Base-by-base conservation (phyloP, 495 filamentous ascomycete genomes). In the Astrothelium subdiscretum region DNA sequence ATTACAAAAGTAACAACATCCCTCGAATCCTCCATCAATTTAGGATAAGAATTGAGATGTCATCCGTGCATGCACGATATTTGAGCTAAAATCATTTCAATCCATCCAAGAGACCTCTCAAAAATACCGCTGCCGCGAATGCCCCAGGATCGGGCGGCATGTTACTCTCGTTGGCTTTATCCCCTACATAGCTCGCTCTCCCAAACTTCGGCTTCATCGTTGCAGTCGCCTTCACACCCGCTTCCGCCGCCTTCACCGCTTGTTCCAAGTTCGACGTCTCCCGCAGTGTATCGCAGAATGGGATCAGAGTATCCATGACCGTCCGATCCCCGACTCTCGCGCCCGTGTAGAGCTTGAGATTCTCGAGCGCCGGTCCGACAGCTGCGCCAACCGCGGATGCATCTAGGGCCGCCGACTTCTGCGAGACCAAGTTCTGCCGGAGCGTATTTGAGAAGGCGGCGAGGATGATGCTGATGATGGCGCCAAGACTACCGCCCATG, bases 401-500 rank as follows among this genome's bases (percentile, higher is more conserved):
- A 15, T 29, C 48, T 8, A 8, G 20, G 12, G 5, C 15, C 29
- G 48, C 20, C 22, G n/a, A 54, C 6, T 4, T 27, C 2, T 26
- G 5, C 3, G 48, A 29, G 2, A 8, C 0, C 6, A 54, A 8
- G 0, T 54, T 57, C 40, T 77, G 73, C 54, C 77, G 64, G 22
- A 83, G 67, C 0, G 77, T 73, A 29, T 75, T 75, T 18, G 81
- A 75, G 65, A 84, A 75, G 18, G 81, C 78, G 5, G 83, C 81
- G 59, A 85, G 77, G 63, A 85, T 77, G 59, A 86, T 86, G 43
- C 76, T 77, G 18, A 85, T 72, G 29, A 86, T 85, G 2, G 81
- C 83, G 20, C 83, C 83, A 13, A 85, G 70, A 0, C 81, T 84
- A 15, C 83, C 83, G 18, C 83, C 83, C 73, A 85, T 80, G 68